Base-by-base conservation (phyloP, 441 rosid genomes). In the Aleurites moluccanus region DNA sequence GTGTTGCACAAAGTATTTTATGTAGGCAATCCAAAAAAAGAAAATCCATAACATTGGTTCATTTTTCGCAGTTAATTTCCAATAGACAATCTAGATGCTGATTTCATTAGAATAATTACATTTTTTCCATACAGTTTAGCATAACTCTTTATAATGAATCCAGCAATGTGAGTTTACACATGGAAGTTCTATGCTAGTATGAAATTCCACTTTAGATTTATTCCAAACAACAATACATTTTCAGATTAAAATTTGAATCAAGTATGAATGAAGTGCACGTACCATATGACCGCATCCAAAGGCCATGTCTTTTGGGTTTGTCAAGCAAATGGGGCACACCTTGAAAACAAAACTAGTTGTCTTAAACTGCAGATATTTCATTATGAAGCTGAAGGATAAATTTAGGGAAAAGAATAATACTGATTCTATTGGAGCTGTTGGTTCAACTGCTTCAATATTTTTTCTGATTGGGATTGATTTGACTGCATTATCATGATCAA, bases 281-380 rank as follows among this genome's bases (percentile, higher is more conserved):
- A 95, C 99, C 72, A 64, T 77, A 79, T 95, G 99, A 71, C 99
- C 99, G 56, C 99, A 95, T 80, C 93, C 90, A 80, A 95, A 95
- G 67, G 99, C 99, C 98, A 95, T 84, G 85, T 95, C 89, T 86
- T 88, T 95, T 2, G 96, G 90, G 77, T 90, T 92, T 42, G 92
- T 87, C 89, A 87, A 80, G 91, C 98, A 95, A 84, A 95, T 91
- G 44, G 99, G 93, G 82, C 99, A 95, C 70, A 89, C 94, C 98
- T 94, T 81, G 61, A 79, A 77, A 77, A 74, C 14, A 78, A 2
- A 73, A 44, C 3, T 50, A 14, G 23, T 25, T 27, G 64, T 49
- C 14, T 57, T 62, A 47, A 64, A 47, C 33, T n/a, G 72, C 28
- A 4, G 16, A 7, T 33, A 6, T 49, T 49, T 50, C 16, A 28